Evolutionary conservation across 2,329 filamentous ascomycete species (phyloP).

Genomic region (Pestalotiopsis fici): DNA sequence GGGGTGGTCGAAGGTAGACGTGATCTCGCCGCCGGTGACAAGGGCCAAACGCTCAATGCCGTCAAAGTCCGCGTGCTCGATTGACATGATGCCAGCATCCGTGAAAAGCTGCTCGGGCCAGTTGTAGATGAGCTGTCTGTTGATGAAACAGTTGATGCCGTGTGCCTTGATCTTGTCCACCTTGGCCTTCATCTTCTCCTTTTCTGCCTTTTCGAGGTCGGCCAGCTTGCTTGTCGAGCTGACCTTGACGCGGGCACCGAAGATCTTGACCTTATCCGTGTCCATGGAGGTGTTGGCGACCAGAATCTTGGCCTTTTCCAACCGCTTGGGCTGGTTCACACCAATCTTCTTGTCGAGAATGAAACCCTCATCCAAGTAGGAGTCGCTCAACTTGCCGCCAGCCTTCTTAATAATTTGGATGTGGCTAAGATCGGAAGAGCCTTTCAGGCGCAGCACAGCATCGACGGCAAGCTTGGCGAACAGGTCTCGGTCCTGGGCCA

Average conservation of each 20-base stretch:
- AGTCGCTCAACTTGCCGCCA: conserved; percentile 95
- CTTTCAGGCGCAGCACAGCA: conserved; percentile 85
- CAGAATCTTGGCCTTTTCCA: conserved; percentile 98
- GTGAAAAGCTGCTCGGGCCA: conserved; percentile 99
- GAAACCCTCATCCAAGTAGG: conserved; percentile 96
- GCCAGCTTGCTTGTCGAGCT: conserved; percentile 94
- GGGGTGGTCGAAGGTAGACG: conserved; percentile 96
- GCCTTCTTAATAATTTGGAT: conserved; percentile 99
- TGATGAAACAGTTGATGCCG: conserved; percentile 99
- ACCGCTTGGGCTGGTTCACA: conserved; percentile 94
- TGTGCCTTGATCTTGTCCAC: conserved; percentile 98
- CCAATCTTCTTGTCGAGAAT: conserved; percentile 99
- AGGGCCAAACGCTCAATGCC: conserved; percentile 93
- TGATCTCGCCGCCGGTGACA: conserved; percentile 95
- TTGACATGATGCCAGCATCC: conserved; percentile 96
- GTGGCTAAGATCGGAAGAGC: conserved; percentile 90
- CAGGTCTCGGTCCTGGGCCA: conserved; percentile 89
- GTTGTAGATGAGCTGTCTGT: conserved; percentile 99
- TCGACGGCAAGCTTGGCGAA: conserved; percentile 90
- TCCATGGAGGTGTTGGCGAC: conserved; percentile 99
- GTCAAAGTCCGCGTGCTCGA: conserved; percentile 98
- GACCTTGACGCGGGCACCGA: conserved; percentile 95
- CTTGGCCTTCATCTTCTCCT: conserved; percentile 99
- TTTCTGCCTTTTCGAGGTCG: conserved; percentile 97
- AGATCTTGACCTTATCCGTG: conserved; percentile 99